These are phyloP conservation scores for Cryptococcus sp. DNA, from an alignment of 1,284 basidiomycete species.

Conservation along the genomic window DNA sequence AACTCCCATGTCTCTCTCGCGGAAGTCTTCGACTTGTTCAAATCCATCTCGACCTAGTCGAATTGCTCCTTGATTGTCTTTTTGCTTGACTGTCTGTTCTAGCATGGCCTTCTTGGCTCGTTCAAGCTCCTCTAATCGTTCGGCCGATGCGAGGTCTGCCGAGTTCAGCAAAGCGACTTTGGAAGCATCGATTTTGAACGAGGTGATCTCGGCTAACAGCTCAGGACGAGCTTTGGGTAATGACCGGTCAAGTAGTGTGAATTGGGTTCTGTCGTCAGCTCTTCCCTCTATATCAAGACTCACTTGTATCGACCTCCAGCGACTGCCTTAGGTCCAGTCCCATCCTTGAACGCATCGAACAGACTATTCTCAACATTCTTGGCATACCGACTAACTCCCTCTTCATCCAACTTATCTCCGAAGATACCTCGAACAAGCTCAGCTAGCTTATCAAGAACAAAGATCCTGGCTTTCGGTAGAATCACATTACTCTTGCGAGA, in stretches of 20 bases:
- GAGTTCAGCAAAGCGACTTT: slow-evolving; percentile 33
- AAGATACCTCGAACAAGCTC: slow-evolving; percentile 24
- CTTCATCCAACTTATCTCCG: slow-evolving; percentile 15
- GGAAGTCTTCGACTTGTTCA: slow-evolving; percentile 27
- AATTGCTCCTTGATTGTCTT: slow-evolving; percentile 20
- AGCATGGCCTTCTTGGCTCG: slow-evolving; percentile 27
- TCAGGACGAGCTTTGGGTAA: slow-evolving; percentile 26
- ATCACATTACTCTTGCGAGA: not conserved
- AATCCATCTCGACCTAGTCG: slow-evolving; percentile 39
- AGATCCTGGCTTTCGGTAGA: slow-evolving; percentile 32
- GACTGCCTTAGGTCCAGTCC: slow-evolving; percentile 30
- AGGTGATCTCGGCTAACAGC: slow-evolving; percentile 19
- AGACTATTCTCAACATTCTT: slow-evolving; percentile 29
- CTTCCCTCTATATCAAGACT: slow-evolving; percentile 6
- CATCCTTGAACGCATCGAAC: slow-evolving; percentile 34
- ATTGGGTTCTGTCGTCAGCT: slow-evolving; percentile 32
- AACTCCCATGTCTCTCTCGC: slow-evolving; percentile 24
- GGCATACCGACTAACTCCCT: slow-evolving; percentile 17
- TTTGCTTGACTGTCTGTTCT: slow-evolving; percentile 32
- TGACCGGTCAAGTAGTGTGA: slow-evolving; percentile 33
- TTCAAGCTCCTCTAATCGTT: slow-evolving; percentile 33
- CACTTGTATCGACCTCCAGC: slow-evolving; percentile 41
- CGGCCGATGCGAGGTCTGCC: slow-evolving; percentile 34
- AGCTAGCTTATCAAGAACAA: slow-evolving; percentile 31
- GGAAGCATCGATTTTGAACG: slow-evolving; percentile 14